Evolutionary conservation across 179 eudicot species (phyloP), one percentile per base, ranked within the genome.

Genomic region (Camellia oleifera): DNA sequence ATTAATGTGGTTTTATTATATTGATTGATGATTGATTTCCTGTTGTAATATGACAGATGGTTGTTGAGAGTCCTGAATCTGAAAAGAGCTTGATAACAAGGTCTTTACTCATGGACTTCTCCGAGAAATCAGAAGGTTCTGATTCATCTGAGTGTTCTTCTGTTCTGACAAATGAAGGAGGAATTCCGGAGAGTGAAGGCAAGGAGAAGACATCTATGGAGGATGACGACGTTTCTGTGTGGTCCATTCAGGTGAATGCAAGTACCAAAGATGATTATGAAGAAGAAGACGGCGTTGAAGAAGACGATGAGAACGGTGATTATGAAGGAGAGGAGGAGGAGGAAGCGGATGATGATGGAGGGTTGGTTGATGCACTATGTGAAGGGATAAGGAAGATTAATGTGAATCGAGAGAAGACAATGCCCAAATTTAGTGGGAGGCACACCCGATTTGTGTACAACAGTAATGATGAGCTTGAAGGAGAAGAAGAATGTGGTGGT

Each of bases 191-290:
- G 53, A 65, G 44, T 2, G 87, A 65, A 71, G 82, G 78, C 65
- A 45, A 73, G 17, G 82, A 77, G 66, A 82, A 83, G 81, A 7
- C 56, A 10, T 17, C 23, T 1, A 9, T 64, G 0, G 90, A 92
- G 42, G 91, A 88, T 7, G 97, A 92, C 68, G 89, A 87, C 77
- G 82, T 87, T 17, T 93, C 98, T 1, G 60, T 92, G 12, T 93
- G 98, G 98, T 92, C 98, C 15, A 85, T 93, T 64, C 94, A 92
- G 83, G 98, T 87, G 62, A 93, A 95, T 85, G 92, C 89, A 20
- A 93, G 98, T 81, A 84, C 82, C 13, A 85, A 80, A 71, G 91
- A 82, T 18, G 85, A 87, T 0, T 83, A 86, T 4, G 93, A 90
- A 15, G 92, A 87, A 0, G 79, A 14, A 66, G 54, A 50, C 9